These are phyloP conservation scores for Termitomyces sp. DNA, from an alignment of 768 basidiomycete species.

Conservation along the genomic window DNA sequence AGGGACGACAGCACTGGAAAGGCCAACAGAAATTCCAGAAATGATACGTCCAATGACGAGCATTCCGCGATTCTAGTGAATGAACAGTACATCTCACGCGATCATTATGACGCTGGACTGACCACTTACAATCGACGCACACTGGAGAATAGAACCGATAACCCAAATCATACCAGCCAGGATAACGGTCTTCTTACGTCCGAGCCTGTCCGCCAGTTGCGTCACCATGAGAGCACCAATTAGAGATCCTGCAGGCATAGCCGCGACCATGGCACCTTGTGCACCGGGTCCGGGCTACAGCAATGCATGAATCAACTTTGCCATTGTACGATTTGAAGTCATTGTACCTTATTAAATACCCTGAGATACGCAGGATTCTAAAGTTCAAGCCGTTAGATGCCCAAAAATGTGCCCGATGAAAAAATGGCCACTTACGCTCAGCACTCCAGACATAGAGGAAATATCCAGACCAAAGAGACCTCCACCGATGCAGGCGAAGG, in stretches of 20 bases:
- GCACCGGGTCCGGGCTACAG: constrained; percentile 42
- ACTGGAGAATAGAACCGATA: constrained; percentile 68
- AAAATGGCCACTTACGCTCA: constrained; percentile 34
- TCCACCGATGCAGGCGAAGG: constrained; percentile 78
- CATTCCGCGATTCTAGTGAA: constrained; percentile 60
- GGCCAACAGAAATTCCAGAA: constrained; percentile 61
- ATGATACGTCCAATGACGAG: constrained; percentile 66
- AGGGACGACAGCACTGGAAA: constrained; percentile 61
- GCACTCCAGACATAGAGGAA: constrained; percentile 75
- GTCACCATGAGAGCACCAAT: constrained; percentile 60
- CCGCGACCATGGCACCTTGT: constrained; percentile 72
- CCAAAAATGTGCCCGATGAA: not conserved
- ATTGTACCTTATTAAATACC: constrained; percentile 27
- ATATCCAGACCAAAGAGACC: constrained; percentile 79
- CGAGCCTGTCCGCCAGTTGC: constrained; percentile 56
- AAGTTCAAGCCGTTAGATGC: not conserved
- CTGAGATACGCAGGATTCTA: constrained; percentile 34
- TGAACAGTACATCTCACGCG: not conserved
- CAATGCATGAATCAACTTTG: not conserved
- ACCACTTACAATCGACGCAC: constrained; percentile 39
- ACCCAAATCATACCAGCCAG: constrained; percentile 67
- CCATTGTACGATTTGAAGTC: no score
- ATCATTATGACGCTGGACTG: not conserved
- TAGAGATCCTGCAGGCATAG: constrained; percentile 75
- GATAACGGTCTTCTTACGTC: constrained; percentile 63